phyloP scores from a whole-genome alignment of 768 basidiomycete species.

The Porphyrellus cyaneotinctus region DNA sequence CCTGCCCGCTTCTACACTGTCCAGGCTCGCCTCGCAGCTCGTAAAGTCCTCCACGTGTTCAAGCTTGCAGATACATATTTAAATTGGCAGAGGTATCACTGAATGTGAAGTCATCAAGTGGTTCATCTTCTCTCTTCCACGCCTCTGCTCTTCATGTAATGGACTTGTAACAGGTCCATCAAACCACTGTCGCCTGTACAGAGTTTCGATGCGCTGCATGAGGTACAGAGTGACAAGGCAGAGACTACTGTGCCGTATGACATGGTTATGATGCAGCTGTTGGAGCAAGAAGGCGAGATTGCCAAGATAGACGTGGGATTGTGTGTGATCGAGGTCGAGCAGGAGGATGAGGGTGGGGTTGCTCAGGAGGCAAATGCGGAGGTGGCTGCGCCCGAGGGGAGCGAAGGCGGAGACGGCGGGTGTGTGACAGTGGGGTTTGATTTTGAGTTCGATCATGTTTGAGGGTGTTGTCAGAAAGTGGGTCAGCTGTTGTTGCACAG shows the following conservation, averaged over 20 bases:
- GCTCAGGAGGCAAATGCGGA: not conserved
- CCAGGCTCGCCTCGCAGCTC: slow-evolving; percentile 27
- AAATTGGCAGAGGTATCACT: slow-evolving; percentile 89
- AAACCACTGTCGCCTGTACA: slow-evolving; percentile 42
- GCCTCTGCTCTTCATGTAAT: too few species aligned
- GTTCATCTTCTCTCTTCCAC: slow-evolving; percentile 40
- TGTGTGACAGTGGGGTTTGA: too few species aligned
- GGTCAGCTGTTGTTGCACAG: slow-evolving; percentile 50
- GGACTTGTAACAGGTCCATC: slow-evolving; percentile 52
- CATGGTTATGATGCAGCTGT: slow-evolving; percentile 64
- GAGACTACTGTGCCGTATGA: slow-evolving; percentile 88
- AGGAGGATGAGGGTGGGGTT: slow-evolving; percentile 36
- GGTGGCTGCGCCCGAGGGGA: not conserved
- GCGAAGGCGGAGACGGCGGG: too few species aligned
- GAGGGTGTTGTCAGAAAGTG: slow-evolving; percentile 69
- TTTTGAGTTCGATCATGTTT: slow-evolving; percentile 85
- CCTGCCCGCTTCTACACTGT: slow-evolving; percentile 37
- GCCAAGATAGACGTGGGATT: slow-evolving; percentile 69
- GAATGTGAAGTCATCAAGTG: slow-evolving; percentile 88
- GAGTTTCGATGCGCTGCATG: too few species aligned
- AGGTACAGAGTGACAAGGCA: slow-evolving; percentile 89
- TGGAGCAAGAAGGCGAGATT: slow-evolving; percentile 79
- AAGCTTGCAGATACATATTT: slow-evolving; percentile 79
- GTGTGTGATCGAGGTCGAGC: slow-evolving; percentile 78
- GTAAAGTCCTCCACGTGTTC: slow-evolving; percentile 52